Conservation (phyloP, 768 basidiomycete species). For the Boletus tomentosulus region DNA sequence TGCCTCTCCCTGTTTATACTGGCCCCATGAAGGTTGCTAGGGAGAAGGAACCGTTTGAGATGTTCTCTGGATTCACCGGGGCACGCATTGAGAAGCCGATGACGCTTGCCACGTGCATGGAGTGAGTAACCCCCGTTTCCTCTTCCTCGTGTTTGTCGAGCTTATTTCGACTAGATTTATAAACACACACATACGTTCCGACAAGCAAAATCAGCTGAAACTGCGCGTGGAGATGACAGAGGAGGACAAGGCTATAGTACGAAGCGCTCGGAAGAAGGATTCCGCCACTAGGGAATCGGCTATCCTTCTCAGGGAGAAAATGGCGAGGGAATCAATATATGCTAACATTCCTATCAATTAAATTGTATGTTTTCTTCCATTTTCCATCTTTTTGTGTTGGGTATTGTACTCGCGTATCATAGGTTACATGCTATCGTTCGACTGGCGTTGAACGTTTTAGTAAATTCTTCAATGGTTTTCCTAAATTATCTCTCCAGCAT, state of each 20-base stretch:
- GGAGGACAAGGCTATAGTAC: neutral
- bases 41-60: neutral
- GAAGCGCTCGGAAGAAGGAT: neutral
- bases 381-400: neutral
- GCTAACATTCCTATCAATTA: neutral
- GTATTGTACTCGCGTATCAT: neutral
- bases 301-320: neutral
- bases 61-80: neutral
- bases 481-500: conserved; percentile 32
- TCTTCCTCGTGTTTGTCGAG: neutral
- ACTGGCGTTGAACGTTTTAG: too few relatives aligned
- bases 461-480: too few relatives aligned
- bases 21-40: neutral
- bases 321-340: neutral
- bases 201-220: neutral
- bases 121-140: neutral
- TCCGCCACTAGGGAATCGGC: neutral
- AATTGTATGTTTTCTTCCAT: too few relatives aligned
- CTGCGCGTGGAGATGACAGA: neutral
- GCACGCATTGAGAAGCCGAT: neutral
- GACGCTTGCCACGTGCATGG: neutral
- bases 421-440: too few relatives aligned
- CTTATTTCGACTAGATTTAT: neutral
- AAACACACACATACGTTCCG: neutral
- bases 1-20: neutral